Percentiles rank a stretch among this genome's conserved stretches.
Conservation (phyloP, 1,284 basidiomycete genomes). For the Ganoderma lingzhi region DNA sequence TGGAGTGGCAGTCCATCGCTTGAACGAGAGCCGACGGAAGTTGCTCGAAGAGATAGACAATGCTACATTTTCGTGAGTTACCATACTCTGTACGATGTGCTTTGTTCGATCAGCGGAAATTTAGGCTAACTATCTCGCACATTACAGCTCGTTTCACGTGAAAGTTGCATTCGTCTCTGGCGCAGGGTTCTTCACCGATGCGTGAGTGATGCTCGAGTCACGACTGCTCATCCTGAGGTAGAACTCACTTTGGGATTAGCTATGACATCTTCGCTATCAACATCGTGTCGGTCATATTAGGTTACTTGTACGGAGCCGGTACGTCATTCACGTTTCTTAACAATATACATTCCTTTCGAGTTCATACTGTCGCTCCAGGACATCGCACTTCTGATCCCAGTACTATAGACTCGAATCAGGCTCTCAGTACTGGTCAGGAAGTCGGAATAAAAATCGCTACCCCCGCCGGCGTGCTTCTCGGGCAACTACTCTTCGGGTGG, state of each 20-base stretch:
- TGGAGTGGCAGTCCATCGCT: slow-evolving; percentile 27
- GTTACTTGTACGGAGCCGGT: slow-evolving; percentile 58
- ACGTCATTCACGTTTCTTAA: slow-evolving; percentile 1
- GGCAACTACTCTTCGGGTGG: slow-evolving; percentile 77
- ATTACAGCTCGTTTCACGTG: slow-evolving; percentile 60
- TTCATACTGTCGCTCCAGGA: background rate
- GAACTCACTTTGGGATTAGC: slow-evolving; percentile 33
- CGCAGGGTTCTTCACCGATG: slow-evolving; percentile 87
- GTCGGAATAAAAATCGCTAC: slow-evolving; percentile 73
- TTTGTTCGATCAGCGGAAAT: background rate
- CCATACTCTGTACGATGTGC: slow-evolving; percentile 22
- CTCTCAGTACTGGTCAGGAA: slow-evolving; percentile 61
- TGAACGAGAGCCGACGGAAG: slow-evolving; percentile 52
- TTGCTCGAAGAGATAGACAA: slow-evolving; percentile 65
- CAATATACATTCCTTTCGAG: background rate
- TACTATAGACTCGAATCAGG: slow-evolving; percentile 23
- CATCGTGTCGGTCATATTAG: slow-evolving; percentile 63
- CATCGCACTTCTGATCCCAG: slow-evolving; percentile 10
- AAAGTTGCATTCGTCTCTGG: slow-evolving; percentile 81
- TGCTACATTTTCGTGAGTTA: slow-evolving; percentile 56
- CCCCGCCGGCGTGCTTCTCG: slow-evolving; percentile 55
- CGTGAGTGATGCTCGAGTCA: slow-evolving; percentile 52
- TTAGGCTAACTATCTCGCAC: slow-evolving; percentile 20
- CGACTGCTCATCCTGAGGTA: background rate
- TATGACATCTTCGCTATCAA: slow-evolving; percentile 63